Evolutionary conservation across 2,329 filamentous ascomycete species (phyloP), one percentile per base, ranked within the genome.

Genomic region (Aspergillus awamori): DNA sequence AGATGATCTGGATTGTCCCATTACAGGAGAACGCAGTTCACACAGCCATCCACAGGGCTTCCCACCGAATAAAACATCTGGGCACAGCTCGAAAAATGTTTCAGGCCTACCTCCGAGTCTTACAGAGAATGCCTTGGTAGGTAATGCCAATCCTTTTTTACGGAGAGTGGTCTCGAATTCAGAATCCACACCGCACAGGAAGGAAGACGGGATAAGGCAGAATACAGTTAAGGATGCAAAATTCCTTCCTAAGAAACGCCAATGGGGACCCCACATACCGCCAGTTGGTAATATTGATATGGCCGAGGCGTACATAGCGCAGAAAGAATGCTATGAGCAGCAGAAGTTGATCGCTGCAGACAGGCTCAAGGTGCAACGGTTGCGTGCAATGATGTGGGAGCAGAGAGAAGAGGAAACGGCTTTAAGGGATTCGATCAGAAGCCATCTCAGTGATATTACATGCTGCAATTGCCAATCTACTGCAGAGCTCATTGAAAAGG

Each of bases 371-470:
- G 64, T 67, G 4, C 66, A 65, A 30, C 65, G 70, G 57, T 52
- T 69, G n/a, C 72, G 72, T 6, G 45, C 55, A 17, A 64, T 59
- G 1, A 57, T 74, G 15, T 62, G 63, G 52, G 63, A 67, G 22
- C 69, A 71, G 54, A 62, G 71, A n/a, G 65, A 72, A 15, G 61
- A 70, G 33, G 72, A 72, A 38, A 52, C 58, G 4, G 53, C 64
- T 15, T 24, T 67, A 1, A 65, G 69, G 51, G 63, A 59, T 2
- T 59, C 52, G 13, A 58, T 73, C 17, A 68, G 69, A 57, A 70
- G 65, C 33, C 64, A 63, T 22, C 58, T 74, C n/a, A 68, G 69
- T 51, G 6, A 3, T 26, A 28, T 49, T 8, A 15, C 45, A 8
- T 30, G 47, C n/a, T 51, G 47, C 26, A 17, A 4, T 11, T 51